These are phyloP conservation scores for Rhamnella rubrinervis DNA, from an alignment of 331 rosid genomes.

Conservation along the genomic window DNA sequence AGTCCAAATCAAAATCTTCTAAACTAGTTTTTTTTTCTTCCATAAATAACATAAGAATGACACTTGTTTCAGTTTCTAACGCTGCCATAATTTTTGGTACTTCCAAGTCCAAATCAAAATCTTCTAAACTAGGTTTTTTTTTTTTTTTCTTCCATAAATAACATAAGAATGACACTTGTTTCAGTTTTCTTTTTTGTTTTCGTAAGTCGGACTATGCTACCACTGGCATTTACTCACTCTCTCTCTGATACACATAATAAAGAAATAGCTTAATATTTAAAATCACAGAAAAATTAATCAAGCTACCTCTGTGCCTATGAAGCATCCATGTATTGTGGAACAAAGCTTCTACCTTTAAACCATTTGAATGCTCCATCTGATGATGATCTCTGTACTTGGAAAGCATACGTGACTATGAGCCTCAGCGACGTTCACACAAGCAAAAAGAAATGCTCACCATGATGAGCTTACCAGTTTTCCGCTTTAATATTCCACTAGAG, in stretches of 20 bases:
- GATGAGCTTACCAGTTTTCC: conserved; percentile 22
- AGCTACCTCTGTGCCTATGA: background rate
- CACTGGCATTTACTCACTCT: too few species aligned
- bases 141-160: too few species aligned
- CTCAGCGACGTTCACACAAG: background rate
- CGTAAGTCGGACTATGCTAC: too few species aligned
- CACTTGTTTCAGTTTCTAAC: too few species aligned
- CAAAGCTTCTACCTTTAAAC: conserved; percentile 3
- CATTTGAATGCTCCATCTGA: background rate
- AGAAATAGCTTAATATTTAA: background rate
- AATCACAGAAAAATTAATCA: background rate
- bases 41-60: too few species aligned
- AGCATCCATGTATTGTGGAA: background rate
- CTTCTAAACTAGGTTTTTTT: too few species aligned
- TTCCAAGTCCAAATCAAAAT: too few species aligned
- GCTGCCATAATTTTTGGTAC: too few species aligned
- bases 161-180: too few species aligned
- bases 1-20: too few species aligned
- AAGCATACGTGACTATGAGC: background rate
- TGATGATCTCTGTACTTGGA: conserved; percentile 10
- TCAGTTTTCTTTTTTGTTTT: too few species aligned
- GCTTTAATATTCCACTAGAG: conserved; percentile 36
- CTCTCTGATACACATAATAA: background rate
- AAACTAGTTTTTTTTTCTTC: too few species aligned
- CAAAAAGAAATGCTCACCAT: background rate